Percentiles rank a stretch among this genome's conserved stretches.
Evolutionary conservation across 2,329 filamentous ascomycete species (phyloP).

Genomic region (Aureobasidium zeae): DNA sequence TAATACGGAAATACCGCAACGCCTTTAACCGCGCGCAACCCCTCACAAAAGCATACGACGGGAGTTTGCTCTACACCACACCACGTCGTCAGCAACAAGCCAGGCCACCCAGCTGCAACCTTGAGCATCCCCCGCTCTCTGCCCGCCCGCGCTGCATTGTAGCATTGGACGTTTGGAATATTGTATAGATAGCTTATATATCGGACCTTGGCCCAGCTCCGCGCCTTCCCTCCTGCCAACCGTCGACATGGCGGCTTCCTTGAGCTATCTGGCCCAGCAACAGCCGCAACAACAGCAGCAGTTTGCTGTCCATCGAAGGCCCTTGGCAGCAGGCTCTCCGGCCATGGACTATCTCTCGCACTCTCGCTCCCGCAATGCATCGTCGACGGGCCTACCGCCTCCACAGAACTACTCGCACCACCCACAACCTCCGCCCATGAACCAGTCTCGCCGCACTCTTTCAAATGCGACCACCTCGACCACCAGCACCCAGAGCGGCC

Average conservation of each 20-base stretch:
- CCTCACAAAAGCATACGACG: no score
- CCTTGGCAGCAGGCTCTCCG: slow-evolving; percentile 16
- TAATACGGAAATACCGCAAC: no score
- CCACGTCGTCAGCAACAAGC: slow-evolving; percentile 4
- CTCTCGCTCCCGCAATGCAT: slow-evolving; percentile 35
- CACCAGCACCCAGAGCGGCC: slow-evolving; percentile 37
- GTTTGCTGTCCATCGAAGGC: slow-evolving; percentile 18
- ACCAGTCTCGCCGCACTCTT: slow-evolving; percentile 45
- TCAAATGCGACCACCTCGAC: slow-evolving; percentile 64
- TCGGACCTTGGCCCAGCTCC: no score
- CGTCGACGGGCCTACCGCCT: slow-evolving; percentile 22
- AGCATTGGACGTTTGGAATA: no score
- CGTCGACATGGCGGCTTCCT: slow-evolving; percentile 18
- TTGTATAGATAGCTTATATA: no score
- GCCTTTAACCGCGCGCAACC: slow-evolving; percentile 7
- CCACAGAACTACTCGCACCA: slow-evolving; percentile 23
- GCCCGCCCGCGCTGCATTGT: background rate
- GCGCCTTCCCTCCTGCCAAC: background rate
- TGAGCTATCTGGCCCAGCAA: slow-evolving; percentile 18
- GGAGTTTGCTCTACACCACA: no score
- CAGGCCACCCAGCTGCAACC: background rate
- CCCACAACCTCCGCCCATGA: slow-evolving; percentile 13
- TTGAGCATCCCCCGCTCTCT: background rate
- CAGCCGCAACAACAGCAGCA: no score
- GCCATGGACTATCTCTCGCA: slow-evolving; percentile 31